Evolutionary conservation across 2,329 filamentous ascomycete genomes (phyloP).

Genomic region (Epichloe baconii): DNA sequence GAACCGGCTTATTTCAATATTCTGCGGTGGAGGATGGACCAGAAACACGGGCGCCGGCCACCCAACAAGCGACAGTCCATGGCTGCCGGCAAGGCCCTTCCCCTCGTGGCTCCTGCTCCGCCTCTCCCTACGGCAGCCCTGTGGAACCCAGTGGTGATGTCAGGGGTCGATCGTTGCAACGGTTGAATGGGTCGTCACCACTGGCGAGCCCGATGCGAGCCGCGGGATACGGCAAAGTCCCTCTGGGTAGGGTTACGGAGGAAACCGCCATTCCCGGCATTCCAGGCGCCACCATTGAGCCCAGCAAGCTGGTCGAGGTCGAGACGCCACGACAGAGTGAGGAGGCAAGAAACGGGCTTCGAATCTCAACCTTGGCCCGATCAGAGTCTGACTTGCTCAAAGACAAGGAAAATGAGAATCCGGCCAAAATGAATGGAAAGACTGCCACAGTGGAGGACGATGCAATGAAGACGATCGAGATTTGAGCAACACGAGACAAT

Average conservation of each 20-base stretch:
- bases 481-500: slow-evolving; percentile 20
- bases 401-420: slow-evolving; percentile 25
- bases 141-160: slow-evolving; percentile 44
- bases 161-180: slow-evolving; percentile 59
- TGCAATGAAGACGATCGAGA: slow-evolving; percentile 50
- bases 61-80: slow-evolving; percentile 40
- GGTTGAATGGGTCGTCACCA: slow-evolving; percentile 51
- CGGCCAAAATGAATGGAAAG: slow-evolving; percentile 30
- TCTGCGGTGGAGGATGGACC: slow-evolving; percentile 85
- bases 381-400: slow-evolving; percentile 24
- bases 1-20: slow-evolving; percentile 94
- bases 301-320: slow-evolving; percentile 41
- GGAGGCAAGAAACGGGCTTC: slow-evolving; percentile 20
- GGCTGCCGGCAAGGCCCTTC: slow-evolving; percentile 29
- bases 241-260: slow-evolving; percentile 62
- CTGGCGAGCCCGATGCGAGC: slow-evolving; percentile 52
- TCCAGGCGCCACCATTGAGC: slow-evolving; percentile 24
- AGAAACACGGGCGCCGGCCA: slow-evolving; percentile 68
- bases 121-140: slow-evolving; percentile 54
- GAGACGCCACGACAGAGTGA: slow-evolving; percentile 38
- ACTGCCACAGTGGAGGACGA: slow-evolving; percentile 31
- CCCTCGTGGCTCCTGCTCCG: slow-evolving; percentile 33
- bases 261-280: slow-evolving; percentile 37
- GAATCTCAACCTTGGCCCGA: slow-evolving; percentile 18
- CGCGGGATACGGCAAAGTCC: slow-evolving; percentile 54